Base-by-base conservation (phyloP, 192 early-diverging fungal genomes). In the Backusella morwellensis region DNA sequence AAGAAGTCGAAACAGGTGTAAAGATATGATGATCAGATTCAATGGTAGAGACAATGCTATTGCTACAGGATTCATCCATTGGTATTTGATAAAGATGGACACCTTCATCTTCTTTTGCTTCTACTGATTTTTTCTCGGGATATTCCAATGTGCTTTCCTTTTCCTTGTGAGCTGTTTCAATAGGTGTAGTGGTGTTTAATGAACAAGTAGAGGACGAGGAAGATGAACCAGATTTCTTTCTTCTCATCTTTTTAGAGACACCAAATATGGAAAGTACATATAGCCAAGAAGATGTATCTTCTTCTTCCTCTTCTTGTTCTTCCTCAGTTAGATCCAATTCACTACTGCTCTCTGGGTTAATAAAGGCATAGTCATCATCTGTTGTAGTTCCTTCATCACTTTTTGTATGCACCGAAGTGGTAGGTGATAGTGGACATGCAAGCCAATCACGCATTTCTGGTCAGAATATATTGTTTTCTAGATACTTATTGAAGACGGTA, bases 381-480 rank as follows among this genome's bases (percentile, higher is more conserved):
- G 68, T 70, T 23, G 21, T 70, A 12, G 38, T 35, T 35, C 34
- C 35, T 38, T 40, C 35, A 34, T 68, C 66, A 1, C 68, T 40
- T 41, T 36, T 21, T 11, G n/a, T 34, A 36, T 34, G 32, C 19
- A 70, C 8, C 15, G 21, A 32, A 23, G 41, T 32, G 41, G 70
- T 50, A 23, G 26, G 29, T 21, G 56, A 41, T 70, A 38, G n/a
- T 34, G 74, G 74, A 38, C 67, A 32, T 9, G 63, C 41, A 68
- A 75, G 74, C 74, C 74, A 75, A 35, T 75, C 74, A 21, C 74
- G 74, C 74, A 75, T 75, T 56, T 40, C 11, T n/a, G 35, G 11
- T 32, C 29, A 32, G 42, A 42, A 32, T 17, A 9, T 29, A 15
- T 42, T 42, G 41, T 42, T 42, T 15, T 42, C 32, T 47, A 50